Base-by-base conservation (phyloP, 305 asterid genomes). In the Solanum aculeatissimum region DNA sequence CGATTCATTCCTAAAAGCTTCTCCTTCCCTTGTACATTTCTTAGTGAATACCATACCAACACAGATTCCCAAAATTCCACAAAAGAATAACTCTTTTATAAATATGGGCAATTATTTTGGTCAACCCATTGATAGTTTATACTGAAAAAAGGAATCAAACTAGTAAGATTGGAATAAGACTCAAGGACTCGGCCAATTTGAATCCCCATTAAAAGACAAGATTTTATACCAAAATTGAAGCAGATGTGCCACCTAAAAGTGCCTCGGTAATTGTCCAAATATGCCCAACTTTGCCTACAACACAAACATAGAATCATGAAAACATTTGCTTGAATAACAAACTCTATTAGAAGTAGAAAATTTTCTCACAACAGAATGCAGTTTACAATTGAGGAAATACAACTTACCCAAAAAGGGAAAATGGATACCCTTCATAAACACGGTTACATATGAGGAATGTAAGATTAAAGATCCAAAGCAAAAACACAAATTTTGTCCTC, bases 161-260 rank as follows among this genome's bases (percentile, higher is more conserved):
- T 71, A 43, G 32, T 25, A 71, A 70, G 80, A 42, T 13, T 42
- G 38, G 51, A 42, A 43, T 43, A 43, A 43, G n/a, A 43, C 57
- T 43, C 80, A 72, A 21, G 54, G 80, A 72, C 18, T 72, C 57
- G 6, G 80, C 57, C 55, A 43, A 57, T 54, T 29, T 83, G 45
- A 62, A 66, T 25, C 55, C 83, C 80, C 29, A 19, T 49, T 72
- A 81, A 71, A 82, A 72, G 86, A 83, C 6, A 80, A 80, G 85
- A 83, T 53, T 45, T 75, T 29, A 69, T 95, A 97, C 99, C 99
- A 88, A 97, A 97, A 86, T 97, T 97, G 88, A 97, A 97, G 93
- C 98, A 95, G 89, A 95, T 94, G 75, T 97, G 98, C 98, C 99
- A 97, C 92, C 99, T 94, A 91, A 97, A 95, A 85, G 98, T 92